Percentiles rank a stretch among this genome's conserved stretches.
These are phyloP conservation scores for Penicillium sp. DNA, from an alignment of 2,329 filamentous ascomycete species.

Conservation along the genomic window DNA sequence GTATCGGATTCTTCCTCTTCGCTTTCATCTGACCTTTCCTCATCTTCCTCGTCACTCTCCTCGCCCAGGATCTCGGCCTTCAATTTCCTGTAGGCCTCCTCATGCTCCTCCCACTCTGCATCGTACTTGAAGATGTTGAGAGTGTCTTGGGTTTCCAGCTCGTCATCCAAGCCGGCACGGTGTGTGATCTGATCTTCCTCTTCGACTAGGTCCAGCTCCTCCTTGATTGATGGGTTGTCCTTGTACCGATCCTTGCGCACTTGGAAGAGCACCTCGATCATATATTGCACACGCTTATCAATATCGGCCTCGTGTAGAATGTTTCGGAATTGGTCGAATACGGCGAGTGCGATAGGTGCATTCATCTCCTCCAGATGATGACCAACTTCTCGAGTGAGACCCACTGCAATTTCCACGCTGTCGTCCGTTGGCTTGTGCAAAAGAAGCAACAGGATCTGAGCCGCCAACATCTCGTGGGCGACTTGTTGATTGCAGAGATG, in stretches of 20 bases:
- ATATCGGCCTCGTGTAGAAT: conserved; percentile 96
- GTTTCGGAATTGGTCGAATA: conserved; percentile 93
- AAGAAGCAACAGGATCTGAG: conserved; percentile 86
- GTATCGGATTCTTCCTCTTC: conserved; percentile 70
- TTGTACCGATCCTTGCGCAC: conserved; percentile 95
- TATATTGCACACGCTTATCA: conserved; percentile 97
- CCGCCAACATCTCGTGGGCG: conserved; percentile 86
- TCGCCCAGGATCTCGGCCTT: conserved; percentile 94
- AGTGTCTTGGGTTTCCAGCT: conserved; percentile 78
- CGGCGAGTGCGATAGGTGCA: conserved; percentile 75
- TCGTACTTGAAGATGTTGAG: conserved; percentile 97
- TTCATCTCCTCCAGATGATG: conserved; percentile 96
- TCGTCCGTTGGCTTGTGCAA: conserved; percentile 96
- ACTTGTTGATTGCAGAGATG: conserved; percentile 97
- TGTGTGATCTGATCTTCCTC: conserved; percentile 99
- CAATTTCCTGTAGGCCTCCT: conserved; percentile 82
- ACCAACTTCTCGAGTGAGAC: conserved; percentile 86
- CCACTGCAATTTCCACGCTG: conserved; percentile 95
- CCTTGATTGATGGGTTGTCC: conserved; percentile 83
- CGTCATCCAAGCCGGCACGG: conserved; percentile 74
- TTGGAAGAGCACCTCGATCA: conserved; percentile 97
- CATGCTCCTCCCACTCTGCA: conserved; percentile 81
- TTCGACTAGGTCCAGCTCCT: conserved; percentile 92
- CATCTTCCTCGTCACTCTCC: conserved; percentile 78
- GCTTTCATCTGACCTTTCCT: conserved; percentile 57